These are phyloP conservation scores for Fusarium denticulatum DNA, from an alignment of 2,329 filamentous ascomycete genomes.

Conservation along the genomic window DNA sequence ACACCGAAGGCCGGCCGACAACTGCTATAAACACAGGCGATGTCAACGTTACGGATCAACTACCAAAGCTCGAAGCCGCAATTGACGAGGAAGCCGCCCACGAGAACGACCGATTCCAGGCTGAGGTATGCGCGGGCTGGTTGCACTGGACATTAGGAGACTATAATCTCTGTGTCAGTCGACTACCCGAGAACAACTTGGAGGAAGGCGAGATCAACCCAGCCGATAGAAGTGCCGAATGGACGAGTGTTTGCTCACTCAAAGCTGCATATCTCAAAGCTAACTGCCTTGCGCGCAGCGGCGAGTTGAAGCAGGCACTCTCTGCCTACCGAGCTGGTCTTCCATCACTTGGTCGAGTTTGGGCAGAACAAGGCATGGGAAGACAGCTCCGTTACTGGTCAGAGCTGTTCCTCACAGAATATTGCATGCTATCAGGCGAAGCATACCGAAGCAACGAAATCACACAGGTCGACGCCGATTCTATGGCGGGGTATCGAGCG, in stretches of 20 bases:
- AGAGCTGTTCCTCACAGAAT: slow-evolving; percentile 79
- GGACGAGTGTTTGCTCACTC: slow-evolving; percentile 84
- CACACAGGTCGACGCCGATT: slow-evolving; percentile 61
- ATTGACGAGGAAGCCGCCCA: slow-evolving; percentile 67
- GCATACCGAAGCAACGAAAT: slow-evolving; percentile 63
- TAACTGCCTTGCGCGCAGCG: slow-evolving; percentile 64
- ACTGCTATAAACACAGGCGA: slow-evolving; percentile 55
- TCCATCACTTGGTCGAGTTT: slow-evolving; percentile 67
- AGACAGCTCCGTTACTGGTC: slow-evolving; percentile 81
- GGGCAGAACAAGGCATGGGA: slow-evolving; percentile 61
- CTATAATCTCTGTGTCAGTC: slow-evolving; percentile 63
- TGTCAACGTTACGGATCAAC: slow-evolving; percentile 56
- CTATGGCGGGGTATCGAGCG: slow-evolving; percentile 67
- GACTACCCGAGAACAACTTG: slow-evolving; percentile 70
- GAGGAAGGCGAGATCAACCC: slow-evolving; percentile 63
- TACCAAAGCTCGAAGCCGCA: slow-evolving; percentile 63
- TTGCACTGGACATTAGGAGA: slow-evolving; percentile 82
- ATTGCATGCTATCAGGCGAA: slow-evolving; percentile 75
- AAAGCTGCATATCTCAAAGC: slow-evolving; percentile 84
- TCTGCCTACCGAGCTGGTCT: slow-evolving; percentile 73
- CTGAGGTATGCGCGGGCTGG: slow-evolving; percentile 85
- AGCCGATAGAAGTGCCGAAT: slow-evolving; percentile 69
- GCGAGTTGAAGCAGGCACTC: slow-evolving; percentile 67
- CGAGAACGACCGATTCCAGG: slow-evolving; percentile 75
- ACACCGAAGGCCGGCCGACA: slow-evolving; percentile 49